These are phyloP conservation scores for Fusarium sacchari DNA, from an alignment of 2,329 filamentous ascomycete genomes.

Conservation along the genomic window DNA sequence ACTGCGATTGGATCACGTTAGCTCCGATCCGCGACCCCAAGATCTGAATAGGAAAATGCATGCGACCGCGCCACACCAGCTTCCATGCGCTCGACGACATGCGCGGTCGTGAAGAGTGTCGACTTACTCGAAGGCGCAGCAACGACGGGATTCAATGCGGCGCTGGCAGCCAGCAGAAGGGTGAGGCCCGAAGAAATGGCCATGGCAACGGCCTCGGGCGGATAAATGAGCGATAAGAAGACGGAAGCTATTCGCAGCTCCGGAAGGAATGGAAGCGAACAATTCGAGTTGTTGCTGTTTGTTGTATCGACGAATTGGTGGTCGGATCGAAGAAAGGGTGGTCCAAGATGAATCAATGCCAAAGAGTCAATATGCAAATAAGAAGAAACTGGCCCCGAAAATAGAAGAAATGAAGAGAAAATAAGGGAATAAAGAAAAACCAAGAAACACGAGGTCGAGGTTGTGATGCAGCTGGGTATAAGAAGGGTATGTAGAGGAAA, in stretches of 20 bases:
- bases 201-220: constrained; percentile 22
- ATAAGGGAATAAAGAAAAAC: constrained; percentile 3
- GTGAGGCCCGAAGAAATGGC: constrained; percentile 39
- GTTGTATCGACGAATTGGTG: constrained; percentile 8
- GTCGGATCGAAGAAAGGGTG: not conserved
- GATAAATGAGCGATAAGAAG: not conserved
- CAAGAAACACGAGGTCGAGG: constrained; percentile 5
- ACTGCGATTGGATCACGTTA: constrained; percentile 32
- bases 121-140: constrained; percentile 38
- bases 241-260: not conserved
- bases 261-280: constrained; percentile 1
- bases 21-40: not conserved
- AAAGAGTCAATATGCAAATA: not conserved
- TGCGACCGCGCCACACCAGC: not conserved
- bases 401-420: constrained; percentile 9
- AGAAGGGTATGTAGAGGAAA: not conserved
- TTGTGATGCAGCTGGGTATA: constrained; percentile 5
- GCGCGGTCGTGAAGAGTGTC: not conserved
- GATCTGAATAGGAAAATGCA: not conserved
- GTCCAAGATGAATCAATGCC: not conserved
- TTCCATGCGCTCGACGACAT: not conserved
- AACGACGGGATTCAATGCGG: constrained; percentile 29
- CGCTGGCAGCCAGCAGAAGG: constrained; percentile 41
- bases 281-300: not conserved
- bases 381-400: not conserved